Percentiles rank a stretch among this genome's conserved stretches.
Conservation (phyloP, 352 stramenopile species). For the Phytophthora palmivora region DNA sequence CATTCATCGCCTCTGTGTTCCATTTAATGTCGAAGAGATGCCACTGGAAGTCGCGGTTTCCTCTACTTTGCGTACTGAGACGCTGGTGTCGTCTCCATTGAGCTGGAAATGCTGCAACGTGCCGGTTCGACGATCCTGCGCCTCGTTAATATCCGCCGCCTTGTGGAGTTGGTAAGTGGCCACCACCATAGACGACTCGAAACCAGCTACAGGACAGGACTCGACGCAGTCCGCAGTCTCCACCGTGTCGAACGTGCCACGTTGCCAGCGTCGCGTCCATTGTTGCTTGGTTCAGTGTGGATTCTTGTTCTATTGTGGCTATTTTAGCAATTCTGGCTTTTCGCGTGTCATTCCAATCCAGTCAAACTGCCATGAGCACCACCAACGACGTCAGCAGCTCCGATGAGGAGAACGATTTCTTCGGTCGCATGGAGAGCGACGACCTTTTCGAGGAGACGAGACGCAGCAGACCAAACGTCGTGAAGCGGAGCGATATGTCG, state of each 20-base stretch:
- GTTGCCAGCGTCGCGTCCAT: conserved; percentile 59
- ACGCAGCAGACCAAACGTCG: conserved; percentile 44
- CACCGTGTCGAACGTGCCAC: conserved; percentile 77
- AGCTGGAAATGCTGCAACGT: conserved; percentile 77
- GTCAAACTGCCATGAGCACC: conserved; percentile 27
- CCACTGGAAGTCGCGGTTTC: conserved; percentile 60
- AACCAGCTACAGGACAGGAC: conserved; percentile 66
- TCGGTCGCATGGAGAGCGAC: conserved; percentile 45
- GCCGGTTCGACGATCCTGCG: conserved; percentile 57
- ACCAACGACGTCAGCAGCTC: conserved; percentile 30
- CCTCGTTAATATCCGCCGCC: conserved; percentile 29
- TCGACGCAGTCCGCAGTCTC: conserved; percentile 90
- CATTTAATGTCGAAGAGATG: conserved; percentile 90
- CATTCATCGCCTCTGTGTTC: conserved; percentile 56
- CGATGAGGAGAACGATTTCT: conserved; percentile 49
- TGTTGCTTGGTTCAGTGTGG: background rate
- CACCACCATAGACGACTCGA: conserved; percentile 70
- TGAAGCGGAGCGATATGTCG: conserved; percentile 41
- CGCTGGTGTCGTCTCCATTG: conserved; percentile 34
- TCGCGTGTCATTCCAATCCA: conserved; percentile 29
- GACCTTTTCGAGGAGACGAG: conserved; percentile 51
- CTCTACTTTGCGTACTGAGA: conserved; percentile 56
- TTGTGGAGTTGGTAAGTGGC: conserved; percentile 89
- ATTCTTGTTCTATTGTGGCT: background rate
- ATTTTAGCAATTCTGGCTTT: conserved; percentile 22